Evolutionary conservation across 2,329 filamentous ascomycete species (phyloP), one percentile per base, ranked within the genome.

Genomic region (Penicillium sp.): DNA sequence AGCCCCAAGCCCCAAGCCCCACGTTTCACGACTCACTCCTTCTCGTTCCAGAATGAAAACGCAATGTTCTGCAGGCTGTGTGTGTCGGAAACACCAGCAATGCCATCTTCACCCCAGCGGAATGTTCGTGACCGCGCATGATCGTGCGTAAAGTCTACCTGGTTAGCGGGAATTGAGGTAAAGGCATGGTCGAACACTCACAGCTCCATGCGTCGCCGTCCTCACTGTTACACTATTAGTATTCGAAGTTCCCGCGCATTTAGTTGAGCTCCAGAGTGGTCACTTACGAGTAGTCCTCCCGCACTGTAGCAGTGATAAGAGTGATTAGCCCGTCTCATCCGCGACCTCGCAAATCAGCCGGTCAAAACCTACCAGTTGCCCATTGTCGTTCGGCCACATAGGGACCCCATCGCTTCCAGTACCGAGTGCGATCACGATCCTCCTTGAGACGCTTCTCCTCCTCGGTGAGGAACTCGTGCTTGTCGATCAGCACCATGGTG

Each of bases 381-480:
- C 93, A 97, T 78, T 97, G 92, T 68, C 92, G 82, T 78, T 97
- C 93, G 49, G 92, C 86, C 64, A 96, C 87, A 68, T 97, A 97
- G 20, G 92, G 88, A 49, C 93, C 93, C 91, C 92, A 97, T 85
- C 88, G 91, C 84, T 97, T 97, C 93, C 93, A 97, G 79, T 97
- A 97, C 73, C 90, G 93, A 60, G 77, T 83, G 58, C 87, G 87
- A 59, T 93, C 84, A 53, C 86, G 84, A 74, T 97, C 93, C 68
- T 96, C 85, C 68, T 88, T 88, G 63, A 97, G 82, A 43, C 94
- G 88, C 73, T 88, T 89, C 80, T 97, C 93, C 77, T 97, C 93
- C 73, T 89, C 87, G 54, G 89, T 91, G 69, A 93, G 82, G 74
- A 91, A 92, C 70, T 94, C 89, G 75, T 94, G 85, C 68, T 88